A percentile compares a stretch with the other conserved stretches of the same genome.
These are phyloP conservation scores for Sutorius eximius DNA, from an alignment of 1,284 basidiomycete genomes.

Conservation along the genomic window DNA sequence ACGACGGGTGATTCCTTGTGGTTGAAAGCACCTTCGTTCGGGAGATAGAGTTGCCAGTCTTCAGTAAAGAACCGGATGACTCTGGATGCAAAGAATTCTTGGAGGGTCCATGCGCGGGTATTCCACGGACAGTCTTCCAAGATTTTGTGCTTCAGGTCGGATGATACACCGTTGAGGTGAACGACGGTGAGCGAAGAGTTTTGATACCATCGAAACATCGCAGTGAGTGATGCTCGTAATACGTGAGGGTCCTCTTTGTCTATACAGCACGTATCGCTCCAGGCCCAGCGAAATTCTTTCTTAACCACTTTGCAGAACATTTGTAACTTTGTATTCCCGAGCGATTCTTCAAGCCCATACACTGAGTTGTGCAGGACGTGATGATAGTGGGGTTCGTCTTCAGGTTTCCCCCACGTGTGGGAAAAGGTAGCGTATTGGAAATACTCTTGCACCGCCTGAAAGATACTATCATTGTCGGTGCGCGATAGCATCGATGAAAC, in stretches of 20 bases:
- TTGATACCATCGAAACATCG: conserved; percentile 29
- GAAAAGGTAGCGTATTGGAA: conserved; percentile 28
- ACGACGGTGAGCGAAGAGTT: conserved; percentile 25
- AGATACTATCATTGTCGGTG: conserved; percentile 5
- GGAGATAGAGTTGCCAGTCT: conserved; percentile 23
- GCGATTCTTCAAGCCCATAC: conserved; percentile 8
- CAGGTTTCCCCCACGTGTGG: conserved; percentile 25
- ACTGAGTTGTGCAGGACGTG: conserved; percentile 12
- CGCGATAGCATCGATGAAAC: conserved; percentile 13
- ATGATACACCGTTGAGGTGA: conserved; percentile 19
- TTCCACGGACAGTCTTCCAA: conserved; percentile 21
- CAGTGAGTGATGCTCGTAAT: conserved; percentile 24
- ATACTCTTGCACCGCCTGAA: conserved; percentile 8
- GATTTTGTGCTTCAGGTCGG: conserved; percentile 3
- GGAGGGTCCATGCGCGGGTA: conserved; percentile 29
- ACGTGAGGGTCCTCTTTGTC: conserved; percentile 17
- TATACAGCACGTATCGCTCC: conserved; percentile 30
- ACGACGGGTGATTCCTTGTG: conserved; percentile 18
- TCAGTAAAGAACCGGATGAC: conserved; percentile 21
- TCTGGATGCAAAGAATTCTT: conserved; percentile 26
- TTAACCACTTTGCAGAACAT: conserved; percentile 20
- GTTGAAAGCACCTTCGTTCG: conserved; percentile 8
- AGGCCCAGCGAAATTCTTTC: conserved; percentile 23
- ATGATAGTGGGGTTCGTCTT: conserved; percentile 18
- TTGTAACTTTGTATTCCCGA: conserved; percentile 14